Evolutionary conservation across 768 basidiomycete genomes (phyloP).

Genomic region (Russula compacta): DNA sequence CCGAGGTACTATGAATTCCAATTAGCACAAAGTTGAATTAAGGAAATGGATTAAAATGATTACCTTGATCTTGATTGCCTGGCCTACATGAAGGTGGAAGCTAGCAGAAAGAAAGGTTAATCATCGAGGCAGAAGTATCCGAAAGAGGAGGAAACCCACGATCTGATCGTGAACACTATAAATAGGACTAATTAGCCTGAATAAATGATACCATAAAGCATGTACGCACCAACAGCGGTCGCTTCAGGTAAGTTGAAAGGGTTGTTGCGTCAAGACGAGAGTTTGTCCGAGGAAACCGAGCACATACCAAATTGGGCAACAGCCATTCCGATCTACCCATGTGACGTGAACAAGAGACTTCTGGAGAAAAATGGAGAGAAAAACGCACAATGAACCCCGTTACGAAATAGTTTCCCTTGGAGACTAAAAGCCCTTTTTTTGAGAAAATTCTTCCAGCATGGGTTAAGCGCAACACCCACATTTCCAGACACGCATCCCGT

Average conservation of each 20-base stretch:
- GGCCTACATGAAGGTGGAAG: slow-evolving; percentile 33
- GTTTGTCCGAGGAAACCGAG: neutral
- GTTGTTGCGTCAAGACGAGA: neutral
- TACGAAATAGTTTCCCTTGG: slow-evolving; percentile 11
- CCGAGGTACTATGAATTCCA: slow-evolving; percentile 34
- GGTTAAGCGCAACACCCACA: slow-evolving; percentile 6
- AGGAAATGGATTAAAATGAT: slow-evolving; percentile 8
- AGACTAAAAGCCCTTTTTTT: slow-evolving; percentile 2
- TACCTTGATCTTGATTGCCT: slow-evolving; percentile 40
- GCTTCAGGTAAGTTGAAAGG: neutral
- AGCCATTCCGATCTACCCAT: slow-evolving; percentile 11
- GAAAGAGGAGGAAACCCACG: slow-evolving; percentile 27
- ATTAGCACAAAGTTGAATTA: neutral
- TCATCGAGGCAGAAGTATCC: neutral
- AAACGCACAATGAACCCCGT: slow-evolving; percentile 17
- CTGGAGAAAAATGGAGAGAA: neutral
- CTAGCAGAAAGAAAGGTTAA: slow-evolving; percentile 21
- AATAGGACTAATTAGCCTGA: slow-evolving; percentile 1
- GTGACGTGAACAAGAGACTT: neutral
- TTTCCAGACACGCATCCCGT: slow-evolving; percentile 20
- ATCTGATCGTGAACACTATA: slow-evolving; percentile 35
- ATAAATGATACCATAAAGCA: neutral
- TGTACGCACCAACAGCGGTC: slow-evolving; percentile 2
- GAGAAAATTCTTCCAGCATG: neutral
- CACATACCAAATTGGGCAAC: slow-evolving; percentile 17